Conservation (phyloP, 73 alveolate species). For the Symbiodinium natans region DNA sequence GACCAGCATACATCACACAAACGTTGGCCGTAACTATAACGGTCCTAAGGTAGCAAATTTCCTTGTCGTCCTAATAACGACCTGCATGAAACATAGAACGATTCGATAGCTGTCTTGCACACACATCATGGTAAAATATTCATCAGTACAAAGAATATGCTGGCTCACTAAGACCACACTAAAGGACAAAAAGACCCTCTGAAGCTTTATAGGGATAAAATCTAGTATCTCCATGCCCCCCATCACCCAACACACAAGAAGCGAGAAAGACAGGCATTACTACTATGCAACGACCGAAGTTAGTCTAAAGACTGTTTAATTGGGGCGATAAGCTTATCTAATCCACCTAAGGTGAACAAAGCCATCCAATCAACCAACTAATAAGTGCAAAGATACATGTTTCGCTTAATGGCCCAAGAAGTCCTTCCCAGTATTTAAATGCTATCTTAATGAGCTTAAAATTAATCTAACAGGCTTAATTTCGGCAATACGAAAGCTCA, state of each 20-base stretch:
- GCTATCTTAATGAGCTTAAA: conserved; percentile 21
- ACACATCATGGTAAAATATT: conserved; percentile 14
- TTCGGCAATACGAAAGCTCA: too few species aligned
- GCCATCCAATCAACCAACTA: conserved; percentile 23
- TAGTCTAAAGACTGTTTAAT: neutral
- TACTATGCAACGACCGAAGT: neutral
- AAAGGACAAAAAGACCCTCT: conserved; percentile 42
- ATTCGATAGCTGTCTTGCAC: conserved; percentile 34
- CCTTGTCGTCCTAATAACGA: conserved; percentile 42
- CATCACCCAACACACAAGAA: neutral
- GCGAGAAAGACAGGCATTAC: neutral
- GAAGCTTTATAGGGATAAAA: conserved; percentile 47
- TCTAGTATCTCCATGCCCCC: neutral
- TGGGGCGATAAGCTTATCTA: conserved; percentile 48
- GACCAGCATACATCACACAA: neutral
- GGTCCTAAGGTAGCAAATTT: conserved; percentile 41
- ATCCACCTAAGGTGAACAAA: conserved; percentile 36
- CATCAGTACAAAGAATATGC: conserved; percentile 13
- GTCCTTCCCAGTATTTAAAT: conserved; percentile 17
- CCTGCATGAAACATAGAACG: conserved; percentile 59
- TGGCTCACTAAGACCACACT: neutral
- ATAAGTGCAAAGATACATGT: conserved; percentile 36
- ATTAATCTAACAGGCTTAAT: conserved; percentile 6
- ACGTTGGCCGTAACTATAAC: conserved; percentile 43
- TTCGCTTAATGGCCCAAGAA: conserved; percentile 33